Percentiles rank a stretch among this genome's conserved stretches.
These are phyloP conservation scores for Piedraia hortae DNA, from an alignment of 2,329 filamentous ascomycete genomes.

Conservation along the genomic window DNA sequence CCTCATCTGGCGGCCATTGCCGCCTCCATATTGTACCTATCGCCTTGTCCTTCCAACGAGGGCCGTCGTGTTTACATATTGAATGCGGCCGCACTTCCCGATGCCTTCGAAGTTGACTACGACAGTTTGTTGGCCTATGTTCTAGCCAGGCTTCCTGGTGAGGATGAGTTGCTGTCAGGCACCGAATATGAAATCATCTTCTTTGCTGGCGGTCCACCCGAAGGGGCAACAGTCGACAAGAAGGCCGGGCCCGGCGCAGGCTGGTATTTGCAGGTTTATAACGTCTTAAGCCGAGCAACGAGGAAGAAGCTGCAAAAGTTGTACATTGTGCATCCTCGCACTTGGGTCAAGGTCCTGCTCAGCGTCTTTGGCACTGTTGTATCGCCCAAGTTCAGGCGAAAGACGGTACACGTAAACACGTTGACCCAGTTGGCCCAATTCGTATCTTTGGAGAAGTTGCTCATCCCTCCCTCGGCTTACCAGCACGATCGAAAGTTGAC, in stretches of 20 bases:
- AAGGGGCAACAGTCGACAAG: constrained; percentile 17
- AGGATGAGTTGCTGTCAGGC: constrained; percentile 26
- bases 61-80: constrained; percentile 26
- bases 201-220: constrained; percentile 26
- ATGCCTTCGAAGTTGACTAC: constrained; percentile 26
- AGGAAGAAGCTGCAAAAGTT: constrained; percentile 27
- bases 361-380: constrained; percentile 29
- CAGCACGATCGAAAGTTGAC: constrained; percentile 24
- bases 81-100: constrained; percentile 28
- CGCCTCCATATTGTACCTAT: constrained; percentile 26
- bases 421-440: constrained; percentile 22
- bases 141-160: constrained; percentile 24
- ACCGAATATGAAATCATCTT: constrained; percentile 29
- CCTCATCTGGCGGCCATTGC: constrained; percentile 21
- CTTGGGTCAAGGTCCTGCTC: constrained; percentile 27
- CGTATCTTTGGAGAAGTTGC: constrained; percentile 23
- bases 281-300: constrained; percentile 25
- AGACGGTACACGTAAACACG: constrained; percentile 27
- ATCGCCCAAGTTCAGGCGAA: constrained; percentile 28
- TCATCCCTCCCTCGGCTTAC: constrained; percentile 27
- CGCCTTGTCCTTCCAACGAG: constrained; percentile 22
- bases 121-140: constrained; percentile 27
- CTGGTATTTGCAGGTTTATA: constrained; percentile 30
- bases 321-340: constrained; percentile 29
- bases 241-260: constrained; percentile 24